Base-by-base conservation (phyloP, 257 asterid genomes). In the Solanum virginianum region DNA sequence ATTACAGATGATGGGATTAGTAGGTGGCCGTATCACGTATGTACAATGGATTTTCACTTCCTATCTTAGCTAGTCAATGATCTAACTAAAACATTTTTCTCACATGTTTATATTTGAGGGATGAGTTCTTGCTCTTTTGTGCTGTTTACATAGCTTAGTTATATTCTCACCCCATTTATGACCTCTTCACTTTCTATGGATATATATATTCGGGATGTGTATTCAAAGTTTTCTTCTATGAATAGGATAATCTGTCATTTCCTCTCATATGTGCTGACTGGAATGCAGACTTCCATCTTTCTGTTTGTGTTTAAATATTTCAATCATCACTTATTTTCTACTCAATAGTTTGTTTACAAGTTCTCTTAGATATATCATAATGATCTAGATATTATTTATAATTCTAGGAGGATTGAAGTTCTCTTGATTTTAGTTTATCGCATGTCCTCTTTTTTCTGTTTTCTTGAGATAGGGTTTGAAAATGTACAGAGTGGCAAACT, bases 401-500 rank as follows among this genome's bases (percentile, higher is more conserved):
- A 62, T 32, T 72, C 66, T 63, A 69, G 41, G 43, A 81, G 79
- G 29, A 24, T 66, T 53, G 43, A 13, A 72, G 69, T 63, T 79
- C 83, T 86, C 85, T 85, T 53, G 60, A 85, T 80, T 45, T 45
- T 59, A 83, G 68, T 71, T 87, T 57, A 43, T 16, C 41, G 18
- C 70, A 74, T 71, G n/a, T 72, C 66, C 63, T 65, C 70, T 72
- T 60, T 68, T 69, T 88, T 71, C 85, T 4, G 5, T 36, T 36
- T 36, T 36, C 7, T 36, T 36, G 41, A 36, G 18, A 47, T 83
- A 97, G 98, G 99, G 98, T 51, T 91, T 90, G 84, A 98, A 95
- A 92, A 95, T 97, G 99, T 94, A 97, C 88, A 98, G 99, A 88
- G 82, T 97, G 36, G 98, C 97, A 80, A 96, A 94, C 87, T 96